Conservation (phyloP, 2,329 filamentous ascomycete genomes). For the Penicillium sp. region DNA sequence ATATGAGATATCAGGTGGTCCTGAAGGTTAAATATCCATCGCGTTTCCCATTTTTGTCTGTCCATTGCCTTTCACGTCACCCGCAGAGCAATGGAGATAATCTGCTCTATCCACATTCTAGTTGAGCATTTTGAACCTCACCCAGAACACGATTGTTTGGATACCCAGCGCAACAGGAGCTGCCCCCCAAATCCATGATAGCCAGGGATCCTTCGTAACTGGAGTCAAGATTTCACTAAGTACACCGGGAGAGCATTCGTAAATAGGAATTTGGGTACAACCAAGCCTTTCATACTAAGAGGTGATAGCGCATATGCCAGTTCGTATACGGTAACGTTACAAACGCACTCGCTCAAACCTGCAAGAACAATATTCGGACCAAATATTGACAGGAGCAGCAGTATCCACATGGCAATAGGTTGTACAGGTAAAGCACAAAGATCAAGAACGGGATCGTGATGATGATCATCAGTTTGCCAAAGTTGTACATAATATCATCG, state of each 20-base stretch:
- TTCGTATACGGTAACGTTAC: conserved; percentile 47
- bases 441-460: conserved; percentile 49
- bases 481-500: no score
- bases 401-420: conserved; percentile 45
- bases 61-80: background rate
- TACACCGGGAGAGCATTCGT: conserved; percentile 40
- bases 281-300: conserved; percentile 43
- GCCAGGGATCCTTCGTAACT: conserved; percentile 47
- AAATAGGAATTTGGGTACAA: conserved; percentile 45
- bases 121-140: conserved; percentile 48
- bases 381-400: conserved; percentile 43
- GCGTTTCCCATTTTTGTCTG: background rate
- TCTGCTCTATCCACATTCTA: conserved; percentile 15
- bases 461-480: conserved; percentile 53
- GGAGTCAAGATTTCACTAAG: conserved; percentile 45
- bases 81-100: background rate
- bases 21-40: background rate
- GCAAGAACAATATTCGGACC: conserved; percentile 39
- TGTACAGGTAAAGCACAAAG: conserved; percentile 52
- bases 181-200: conserved; percentile 51
- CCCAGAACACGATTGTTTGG: conserved; percentile 51
- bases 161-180: conserved; percentile 50
- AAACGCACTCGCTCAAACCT: conserved; percentile 42
- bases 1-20: background rate
- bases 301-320: conserved; percentile 47